Evolutionary conservation across 768 basidiomycete genomes (phyloP), one percentile per base, ranked within the genome.

Genomic region (Tricholoma saponaceum): DNA sequence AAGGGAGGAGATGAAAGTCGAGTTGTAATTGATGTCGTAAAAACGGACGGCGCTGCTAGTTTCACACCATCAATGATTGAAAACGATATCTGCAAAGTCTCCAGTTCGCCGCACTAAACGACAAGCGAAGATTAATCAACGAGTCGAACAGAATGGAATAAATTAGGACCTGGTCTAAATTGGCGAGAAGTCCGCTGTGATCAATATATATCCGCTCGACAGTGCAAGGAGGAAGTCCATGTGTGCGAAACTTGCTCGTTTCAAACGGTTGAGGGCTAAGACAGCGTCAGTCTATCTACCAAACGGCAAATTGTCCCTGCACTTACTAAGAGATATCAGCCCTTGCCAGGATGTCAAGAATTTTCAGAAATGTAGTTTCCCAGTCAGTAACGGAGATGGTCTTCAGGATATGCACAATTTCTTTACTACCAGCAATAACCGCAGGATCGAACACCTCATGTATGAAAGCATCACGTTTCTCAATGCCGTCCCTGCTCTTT

Each of bases 231-330:
- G 64, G 47, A 3, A 55, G 57, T 43, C 53, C 74, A 55, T 74
- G 72, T 9, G 79, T 66, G 8, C 62, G 58, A 57, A 85, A 73
- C 44, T 75, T 67, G 10, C 68, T 66, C 14, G 78, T 69, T 35
- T 72, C 67, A 60, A 87, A 86, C 10, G 84, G 81, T 57, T 88
- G 86, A 10, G 86, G 85, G 60, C 86, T 88, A 51, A 6, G 39
- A 10, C 1, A 53, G 20, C 55, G 26, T 53, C 23, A 59, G 56
- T 28, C 53, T 25, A 51, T 57, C 43, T 16, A 54, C 37, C 14
- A 49, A 44, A 6, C 14, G 44, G 20, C 22, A 26, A n/a, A 47
- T 39, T 32, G 8, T 60, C 70, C 83, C n/a, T n/a, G 47, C 0
- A 23, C 26, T 58, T 55, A 86, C 85, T 74, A 86, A 14, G 72